phyloP scores from a whole-genome alignment of 805 yeast genomes.

The Candida namnaoensis region DNA sequence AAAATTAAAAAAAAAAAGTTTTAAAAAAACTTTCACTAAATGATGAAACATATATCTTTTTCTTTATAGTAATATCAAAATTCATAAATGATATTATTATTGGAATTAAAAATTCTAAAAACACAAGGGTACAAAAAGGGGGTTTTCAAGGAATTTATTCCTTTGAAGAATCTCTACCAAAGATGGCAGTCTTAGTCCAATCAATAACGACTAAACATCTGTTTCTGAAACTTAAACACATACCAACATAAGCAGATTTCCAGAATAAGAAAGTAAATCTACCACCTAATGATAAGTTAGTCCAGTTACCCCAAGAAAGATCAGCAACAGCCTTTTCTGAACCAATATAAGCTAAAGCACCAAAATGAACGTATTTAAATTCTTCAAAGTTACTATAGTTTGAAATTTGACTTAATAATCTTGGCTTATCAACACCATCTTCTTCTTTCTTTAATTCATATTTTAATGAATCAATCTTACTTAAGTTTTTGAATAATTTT shows the following conservation, averaged over 20 bases:
- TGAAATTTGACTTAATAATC: conserved; percentile 24
- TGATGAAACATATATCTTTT: too few species aligned
- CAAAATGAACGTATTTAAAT: conserved; percentile 81
- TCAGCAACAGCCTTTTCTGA: conserved; percentile 92
- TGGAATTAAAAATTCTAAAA: too few species aligned
- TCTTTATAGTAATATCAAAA: too few species aligned
- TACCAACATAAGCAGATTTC: conserved; percentile 89
- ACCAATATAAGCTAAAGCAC: conserved; percentile 92
- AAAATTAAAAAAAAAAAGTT: too few species aligned
- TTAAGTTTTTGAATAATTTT: conserved; percentile 53
- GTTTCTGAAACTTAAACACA: conserved; percentile 86
- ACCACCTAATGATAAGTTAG: conserved; percentile 77
- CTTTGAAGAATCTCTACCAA: conserved; percentile 75
- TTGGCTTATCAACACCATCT: conserved; percentile 27
- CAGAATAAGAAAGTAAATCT: conserved; percentile 84
- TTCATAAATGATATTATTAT: too few species aligned
- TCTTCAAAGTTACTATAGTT: conserved; percentile 41
- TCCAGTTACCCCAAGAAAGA: conserved; percentile 70
- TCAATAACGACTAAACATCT: conserved; percentile 80
- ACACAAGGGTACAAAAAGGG: too few species aligned
- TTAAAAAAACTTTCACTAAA: too few species aligned
- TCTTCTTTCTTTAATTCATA: conserved; percentile 28
- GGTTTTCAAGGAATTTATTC: conserved; percentile 3
- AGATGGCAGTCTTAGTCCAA: conserved; percentile 80
- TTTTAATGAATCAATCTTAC: conserved; percentile 52